Evolutionary conservation across 225 moss, liverwort and hornwort genomes (phyloP), one percentile per base, ranked within the genome.

Genomic region (Antitrichia curtipendula): DNA sequence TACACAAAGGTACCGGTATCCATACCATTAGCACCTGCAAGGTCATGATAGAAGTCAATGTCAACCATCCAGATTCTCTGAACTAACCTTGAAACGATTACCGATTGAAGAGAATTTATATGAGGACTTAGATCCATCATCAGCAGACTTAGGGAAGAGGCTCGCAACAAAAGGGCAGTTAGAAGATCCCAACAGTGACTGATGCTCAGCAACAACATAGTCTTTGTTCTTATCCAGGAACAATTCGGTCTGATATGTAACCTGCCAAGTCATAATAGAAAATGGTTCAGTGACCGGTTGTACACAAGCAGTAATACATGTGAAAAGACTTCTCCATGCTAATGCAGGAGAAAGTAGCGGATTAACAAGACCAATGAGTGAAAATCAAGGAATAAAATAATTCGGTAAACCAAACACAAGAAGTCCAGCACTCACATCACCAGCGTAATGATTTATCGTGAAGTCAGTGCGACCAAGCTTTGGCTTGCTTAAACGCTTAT

Each of bases 171-270:
- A 97, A 52, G 93, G 72, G 88, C 98, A 98, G 66, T 79, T 84
- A 61, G 98, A 98, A 84, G 98, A 96, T 78, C 98, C 98, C 88
- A 98, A 87, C 90, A 98, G 87, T 31, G 93, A 95, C 91, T 98
- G 98, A 91, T 98, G 98, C 92, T 98, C 98, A 57, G 97, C 98
- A 90, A 98, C 98, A 81, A 98, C 97, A 75, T 98, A 97, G 77
- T 98, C 97, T 94, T 98, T 98, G 87, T 98, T 98, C 90, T 98
- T 98, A 62, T 98, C 98, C 73, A 98, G 88, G 85, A 98, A 98
- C 64, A 97, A 90, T 3, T 98, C 96, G 16, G 98, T 98, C 88
- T 98, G 98, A 64, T 98, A 98, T 10, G 98, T 97, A 63, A 97
- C 97, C 97, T 97, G 94, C 58, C 82, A 78, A 59, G 85, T 66